A percentile compares a stretch with the other conserved stretches of the same genome.
Conservation (phyloP, 805 yeast species). For the Ogataea allantospora region DNA sequence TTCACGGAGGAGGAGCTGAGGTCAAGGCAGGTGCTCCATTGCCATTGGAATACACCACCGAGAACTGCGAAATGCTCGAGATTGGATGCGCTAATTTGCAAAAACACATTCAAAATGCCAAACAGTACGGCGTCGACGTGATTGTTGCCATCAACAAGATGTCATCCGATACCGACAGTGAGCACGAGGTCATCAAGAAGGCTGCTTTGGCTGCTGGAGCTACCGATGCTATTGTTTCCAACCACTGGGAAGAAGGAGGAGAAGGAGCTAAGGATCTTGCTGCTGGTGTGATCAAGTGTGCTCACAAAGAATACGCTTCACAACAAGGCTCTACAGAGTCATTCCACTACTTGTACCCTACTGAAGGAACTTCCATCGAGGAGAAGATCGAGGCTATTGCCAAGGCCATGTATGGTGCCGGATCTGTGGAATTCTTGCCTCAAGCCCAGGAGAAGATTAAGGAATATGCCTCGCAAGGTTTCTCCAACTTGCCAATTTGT, state of each 20-base stretch:
- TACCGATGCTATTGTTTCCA: slow-evolving; percentile 80
- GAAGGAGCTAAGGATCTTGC: slow-evolving; percentile 85
- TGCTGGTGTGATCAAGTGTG: slow-evolving; percentile 74
- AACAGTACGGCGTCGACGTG: slow-evolving; percentile 83
- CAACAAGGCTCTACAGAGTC: slow-evolving; percentile 39
- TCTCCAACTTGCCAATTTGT: slow-evolving; percentile 88
- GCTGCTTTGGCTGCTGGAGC: slow-evolving; percentile 93
- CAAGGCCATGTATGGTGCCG: slow-evolving; percentile 89
- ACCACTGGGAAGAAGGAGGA: slow-evolving; percentile 97
- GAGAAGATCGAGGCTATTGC: slow-evolving; percentile 79
- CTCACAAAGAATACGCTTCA: slow-evolving; percentile 40
- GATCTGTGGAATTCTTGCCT: slow-evolving; percentile 74
- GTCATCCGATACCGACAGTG: slow-evolving; percentile 77
- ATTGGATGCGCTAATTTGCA: slow-evolving; percentile 84
- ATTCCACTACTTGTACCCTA: slow-evolving; percentile 67
- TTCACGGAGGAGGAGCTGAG: slow-evolving; percentile 97
- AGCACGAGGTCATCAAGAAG: slow-evolving; percentile 73
- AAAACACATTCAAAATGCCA: slow-evolving; percentile 86
- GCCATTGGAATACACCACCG: slow-evolving; percentile 77
- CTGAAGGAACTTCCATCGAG: slow-evolving; percentile 66
- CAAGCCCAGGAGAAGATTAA: slow-evolving; percentile 80
- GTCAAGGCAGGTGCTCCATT: slow-evolving; percentile 90
- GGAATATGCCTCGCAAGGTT: slow-evolving; percentile 82
- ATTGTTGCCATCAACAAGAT: slow-evolving; percentile 92
- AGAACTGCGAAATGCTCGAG: slow-evolving; percentile 73